Evolutionary conservation across 345 rosid genomes (phyloP).

Genomic region (Abelmoschus esculentus): DNA sequence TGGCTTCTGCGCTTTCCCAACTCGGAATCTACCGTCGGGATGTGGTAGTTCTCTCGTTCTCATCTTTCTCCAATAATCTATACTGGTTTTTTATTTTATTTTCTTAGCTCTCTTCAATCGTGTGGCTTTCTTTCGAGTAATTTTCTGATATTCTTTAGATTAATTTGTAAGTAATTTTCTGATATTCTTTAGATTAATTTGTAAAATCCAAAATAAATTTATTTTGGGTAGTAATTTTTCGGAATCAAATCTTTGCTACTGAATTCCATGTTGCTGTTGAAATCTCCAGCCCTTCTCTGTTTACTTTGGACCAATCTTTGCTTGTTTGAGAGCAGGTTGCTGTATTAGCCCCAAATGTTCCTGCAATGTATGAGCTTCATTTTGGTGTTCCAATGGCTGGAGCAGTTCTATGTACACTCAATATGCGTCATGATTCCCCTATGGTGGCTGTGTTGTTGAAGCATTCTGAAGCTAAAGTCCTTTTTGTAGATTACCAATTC

Average conservation of each 20-base stretch:
- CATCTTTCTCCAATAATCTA: not conserved
- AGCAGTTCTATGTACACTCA: conserved; percentile 51
- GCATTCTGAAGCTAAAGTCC: conserved; percentile 48
- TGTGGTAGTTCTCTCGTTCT: conserved; percentile 23
- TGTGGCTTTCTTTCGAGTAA: not conserved
- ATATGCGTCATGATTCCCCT: conserved; percentile 44
- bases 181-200: too few relatives aligned
- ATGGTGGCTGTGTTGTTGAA: conserved; percentile 37
- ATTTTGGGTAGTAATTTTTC: not conserved
- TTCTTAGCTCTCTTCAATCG: not conserved
- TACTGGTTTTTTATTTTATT: not conserved
- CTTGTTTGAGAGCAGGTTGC: conserved; percentile 41
- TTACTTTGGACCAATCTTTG: not conserved
- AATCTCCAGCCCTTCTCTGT: not conserved
- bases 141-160: too few relatives aligned
- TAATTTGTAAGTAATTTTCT: not conserved
- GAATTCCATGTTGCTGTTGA: not conserved
- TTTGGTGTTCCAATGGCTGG: conserved; percentile 66
- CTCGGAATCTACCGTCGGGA: conserved; percentile 41
- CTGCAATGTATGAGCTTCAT: conserved; percentile 58
- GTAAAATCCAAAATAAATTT: not conserved
- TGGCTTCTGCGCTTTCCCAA: conserved; percentile 48
- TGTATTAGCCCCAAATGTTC: conserved; percentile 49
- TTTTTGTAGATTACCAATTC: conserved; percentile 47
- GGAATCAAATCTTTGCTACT: not conserved